A percentile compares a stretch with the other conserved stretches of the same genome.
Evolutionary conservation across 2,329 filamentous ascomycete genomes (phyloP).

Genomic region (Fusarium tupiense): DNA sequence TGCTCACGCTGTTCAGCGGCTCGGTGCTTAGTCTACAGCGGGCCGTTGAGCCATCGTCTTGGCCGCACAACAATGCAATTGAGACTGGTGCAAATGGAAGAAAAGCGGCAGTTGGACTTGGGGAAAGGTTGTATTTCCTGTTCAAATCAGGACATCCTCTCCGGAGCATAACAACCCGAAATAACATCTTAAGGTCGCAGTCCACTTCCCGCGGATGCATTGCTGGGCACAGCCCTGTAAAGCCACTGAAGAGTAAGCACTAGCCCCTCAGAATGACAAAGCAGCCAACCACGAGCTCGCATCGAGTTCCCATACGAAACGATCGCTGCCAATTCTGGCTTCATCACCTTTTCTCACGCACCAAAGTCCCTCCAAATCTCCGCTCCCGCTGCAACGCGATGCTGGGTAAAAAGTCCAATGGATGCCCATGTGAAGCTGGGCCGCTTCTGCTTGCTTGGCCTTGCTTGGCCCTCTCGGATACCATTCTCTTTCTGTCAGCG

Average conservation of each 20-base stretch:
- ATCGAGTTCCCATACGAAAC: not conserved
- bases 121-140: not conserved
- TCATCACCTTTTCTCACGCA: not conserved
- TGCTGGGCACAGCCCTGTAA: not conserved
- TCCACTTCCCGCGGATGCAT: not conserved
- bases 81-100: too few species aligned
- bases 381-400: not conserved
- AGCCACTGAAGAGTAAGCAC: not conserved
- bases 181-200: not conserved
- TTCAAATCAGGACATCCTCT: not conserved
- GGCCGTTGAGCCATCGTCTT: not conserved
- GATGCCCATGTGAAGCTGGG: not conserved
- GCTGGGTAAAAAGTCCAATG: not conserved
- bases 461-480: not conserved
- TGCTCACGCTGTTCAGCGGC: not conserved
- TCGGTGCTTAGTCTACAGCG: not conserved
- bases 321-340: slow-evolving; percentile 12
- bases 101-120: not conserved
- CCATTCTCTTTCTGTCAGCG: not conserved
- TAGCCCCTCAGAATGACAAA: slow-evolving; percentile 7
- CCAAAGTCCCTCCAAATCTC: slow-evolving; percentile 10
- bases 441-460: not conserved
- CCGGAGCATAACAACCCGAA: not conserved
- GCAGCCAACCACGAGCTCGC: not conserved
- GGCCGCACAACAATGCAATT: not conserved